phyloP scores from a whole-genome alignment of 2,329 filamentous ascomycete species.

The Colletotrichum lini region DNA sequence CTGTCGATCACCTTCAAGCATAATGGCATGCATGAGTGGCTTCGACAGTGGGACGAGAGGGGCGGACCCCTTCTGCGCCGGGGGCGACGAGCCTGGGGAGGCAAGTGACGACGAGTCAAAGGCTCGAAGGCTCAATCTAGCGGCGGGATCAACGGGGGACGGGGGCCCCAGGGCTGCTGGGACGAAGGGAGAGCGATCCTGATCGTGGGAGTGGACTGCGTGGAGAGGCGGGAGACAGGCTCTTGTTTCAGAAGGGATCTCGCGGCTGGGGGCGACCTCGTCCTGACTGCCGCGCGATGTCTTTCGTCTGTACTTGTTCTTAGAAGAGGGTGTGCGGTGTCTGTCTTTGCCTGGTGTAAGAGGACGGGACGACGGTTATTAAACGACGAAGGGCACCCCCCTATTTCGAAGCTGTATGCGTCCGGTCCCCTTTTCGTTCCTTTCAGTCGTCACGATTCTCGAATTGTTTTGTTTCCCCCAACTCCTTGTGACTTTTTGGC shows the following conservation, averaged over 20 bases:
- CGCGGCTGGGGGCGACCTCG: conserved; percentile 37
- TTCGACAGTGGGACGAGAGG: conserved; percentile 36
- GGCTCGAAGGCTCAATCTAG: conserved; percentile 13
- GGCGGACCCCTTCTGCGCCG: conserved; percentile 17
- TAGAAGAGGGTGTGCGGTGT: neutral
- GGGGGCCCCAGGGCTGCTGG: conserved; percentile 13
- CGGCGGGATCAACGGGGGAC: conserved; percentile 32
- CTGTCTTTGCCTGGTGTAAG: neutral
- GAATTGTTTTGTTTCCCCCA: conserved; percentile 14
- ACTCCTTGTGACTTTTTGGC: neutral
- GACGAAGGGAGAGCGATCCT: conserved; percentile 25
- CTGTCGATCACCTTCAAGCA: conserved; percentile 40
- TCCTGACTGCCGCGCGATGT: conserved; percentile 30
- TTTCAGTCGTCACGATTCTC: neutral
- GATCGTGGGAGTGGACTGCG: conserved; percentile 27
- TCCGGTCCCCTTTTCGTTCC: neutral
- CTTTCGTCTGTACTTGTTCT: conserved; percentile 35
- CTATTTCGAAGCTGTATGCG: neutral
- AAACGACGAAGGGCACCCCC: conserved; percentile 11
- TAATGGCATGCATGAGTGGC: conserved; percentile 41
- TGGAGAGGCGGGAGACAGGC: conserved; percentile 40
- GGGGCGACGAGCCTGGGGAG: conserved; percentile 14
- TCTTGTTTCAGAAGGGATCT: conserved; percentile 40
- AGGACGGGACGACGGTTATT: conserved; percentile 16
- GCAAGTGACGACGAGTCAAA: conserved; percentile 25